Conservation (phyloP, 2,329 filamentous ascomycete species). For the Cryphonectria radicalis region DNA sequence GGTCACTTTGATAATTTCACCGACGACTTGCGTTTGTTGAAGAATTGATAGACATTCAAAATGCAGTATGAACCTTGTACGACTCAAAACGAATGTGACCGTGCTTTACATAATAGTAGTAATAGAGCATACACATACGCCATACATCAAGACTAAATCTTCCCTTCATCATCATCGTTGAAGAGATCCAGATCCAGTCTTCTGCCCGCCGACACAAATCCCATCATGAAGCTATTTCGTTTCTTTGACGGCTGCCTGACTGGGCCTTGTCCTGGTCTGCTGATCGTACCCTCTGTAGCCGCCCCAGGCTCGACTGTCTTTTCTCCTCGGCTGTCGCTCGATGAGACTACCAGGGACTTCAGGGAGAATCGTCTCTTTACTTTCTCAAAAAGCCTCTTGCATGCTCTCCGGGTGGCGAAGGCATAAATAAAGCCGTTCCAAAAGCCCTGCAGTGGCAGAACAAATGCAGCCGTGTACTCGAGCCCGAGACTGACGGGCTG, state of each 20-base stretch:
- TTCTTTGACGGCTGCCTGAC: background rate
- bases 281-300: background rate
- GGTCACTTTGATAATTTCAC: too few relatives aligned
- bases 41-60: too few relatives aligned
- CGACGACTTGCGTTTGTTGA: too few relatives aligned
- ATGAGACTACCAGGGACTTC: background rate
- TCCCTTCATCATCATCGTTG: background rate
- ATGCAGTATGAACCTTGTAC: background rate
- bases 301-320: background rate
- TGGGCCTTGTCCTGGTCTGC: background rate
- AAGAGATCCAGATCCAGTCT: background rate
- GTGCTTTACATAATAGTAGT: background rate
- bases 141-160: background rate
- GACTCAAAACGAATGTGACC: background rate
- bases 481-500: slow-evolving; percentile 57
- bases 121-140: background rate
- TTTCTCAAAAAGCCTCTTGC: slow-evolving; percentile 52
- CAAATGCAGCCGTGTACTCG: slow-evolving; percentile 72
- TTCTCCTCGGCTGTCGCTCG: background rate
- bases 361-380: slow-evolving; percentile 27
- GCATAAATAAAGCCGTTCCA: slow-evolving; percentile 84
- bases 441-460: slow-evolving; percentile 80
- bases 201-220: background rate
- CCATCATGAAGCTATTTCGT: slow-evolving; percentile 13
- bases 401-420: slow-evolving; percentile 68